Percentiles rank a stretch among this genome's conserved stretches.
These are phyloP conservation scores for Botrytis paeoniae DNA, from an alignment of 2,329 filamentous ascomycete species.

Conservation along the genomic window DNA sequence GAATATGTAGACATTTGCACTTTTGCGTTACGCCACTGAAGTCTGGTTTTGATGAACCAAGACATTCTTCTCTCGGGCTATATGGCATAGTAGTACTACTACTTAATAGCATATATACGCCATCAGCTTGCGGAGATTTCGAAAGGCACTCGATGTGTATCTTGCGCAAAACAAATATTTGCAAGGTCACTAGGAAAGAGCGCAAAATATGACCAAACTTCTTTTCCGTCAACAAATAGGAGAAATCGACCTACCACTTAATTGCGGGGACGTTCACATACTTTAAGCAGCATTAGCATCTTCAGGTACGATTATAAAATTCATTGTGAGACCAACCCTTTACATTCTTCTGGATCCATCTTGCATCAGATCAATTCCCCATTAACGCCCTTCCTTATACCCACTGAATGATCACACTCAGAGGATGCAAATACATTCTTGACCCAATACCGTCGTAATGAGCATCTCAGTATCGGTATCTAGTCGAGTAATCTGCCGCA, in stretches of 20 bases:
- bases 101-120: neutral
- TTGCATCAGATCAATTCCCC: slow-evolving; percentile 7
- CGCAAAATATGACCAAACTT: neutral
- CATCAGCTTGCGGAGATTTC: neutral
- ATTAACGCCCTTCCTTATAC: slow-evolving; percentile 20
- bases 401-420: neutral
- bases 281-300: slow-evolving; percentile 29
- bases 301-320: slow-evolving; percentile 23
- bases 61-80: neutral
- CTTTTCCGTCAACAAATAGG: neutral
- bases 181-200: neutral
- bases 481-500: slow-evolving; percentile 55
- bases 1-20: neutral
- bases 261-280: slow-evolving; percentile 13
- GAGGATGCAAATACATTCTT: neutral
- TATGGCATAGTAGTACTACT: neutral
- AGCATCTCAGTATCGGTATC: slow-evolving; percentile 58
- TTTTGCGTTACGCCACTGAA: neutral
- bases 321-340: slow-evolving; percentile 41
- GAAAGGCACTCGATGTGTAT: neutral
- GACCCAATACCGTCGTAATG: neutral
- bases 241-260: neutral
- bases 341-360: slow-evolving; percentile 17
- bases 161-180: neutral
- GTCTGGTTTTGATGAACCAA: neutral